Evolutionary conservation across 2,329 filamentous ascomycete genomes (phyloP), one percentile per base, ranked within the genome.

Genomic region (Chaetomium sp.): DNA sequence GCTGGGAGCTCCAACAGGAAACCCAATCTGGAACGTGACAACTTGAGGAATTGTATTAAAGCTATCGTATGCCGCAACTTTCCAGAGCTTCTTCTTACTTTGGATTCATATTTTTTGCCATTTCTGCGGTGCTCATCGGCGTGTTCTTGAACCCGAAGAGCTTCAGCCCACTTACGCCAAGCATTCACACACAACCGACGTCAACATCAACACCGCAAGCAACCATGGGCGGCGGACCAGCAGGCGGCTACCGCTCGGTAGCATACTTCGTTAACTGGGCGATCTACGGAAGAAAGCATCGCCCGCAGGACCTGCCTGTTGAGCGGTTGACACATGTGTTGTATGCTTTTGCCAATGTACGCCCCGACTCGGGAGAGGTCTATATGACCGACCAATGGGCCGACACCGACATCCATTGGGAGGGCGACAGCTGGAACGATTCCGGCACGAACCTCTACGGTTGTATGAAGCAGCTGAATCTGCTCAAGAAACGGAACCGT

Each of bases 321-420:
- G 81, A 91, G 53, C 87, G 89, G 54, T 80, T 96, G 43, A 97
- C 91, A 0, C 92, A 97, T 67, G 73, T 97, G 4, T 82, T 96
- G 12, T 96, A 96, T 63, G 77, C 91, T 12, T 97, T 97, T 72
- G 92, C 89, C 67, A 95, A 96, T 68, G 82, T 96, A 56, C 80
- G 82, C 4, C 78, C 85, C 2, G 88, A 92, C 3, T 83, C 80
- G 36, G 92, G 92, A 49, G 89, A 95, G 71, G 90, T 95, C 71
- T 87, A 71, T 64, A 70, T 86, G 59, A 85, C 82, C 6, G 83
- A 86, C 65, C 64, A 72, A 5, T 86, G 82, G 82, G 79, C 82
- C 48, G 84, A 86, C 68, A 82, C 80, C 1, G 88, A 94, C 63
- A 95, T 91, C 67, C 83, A 85, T 68, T 86, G 79, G 76, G 80